These are phyloP conservation scores for Aspergillus campestris DNA, from an alignment of 495 filamentous ascomycete genomes.

Conservation along the genomic window DNA sequence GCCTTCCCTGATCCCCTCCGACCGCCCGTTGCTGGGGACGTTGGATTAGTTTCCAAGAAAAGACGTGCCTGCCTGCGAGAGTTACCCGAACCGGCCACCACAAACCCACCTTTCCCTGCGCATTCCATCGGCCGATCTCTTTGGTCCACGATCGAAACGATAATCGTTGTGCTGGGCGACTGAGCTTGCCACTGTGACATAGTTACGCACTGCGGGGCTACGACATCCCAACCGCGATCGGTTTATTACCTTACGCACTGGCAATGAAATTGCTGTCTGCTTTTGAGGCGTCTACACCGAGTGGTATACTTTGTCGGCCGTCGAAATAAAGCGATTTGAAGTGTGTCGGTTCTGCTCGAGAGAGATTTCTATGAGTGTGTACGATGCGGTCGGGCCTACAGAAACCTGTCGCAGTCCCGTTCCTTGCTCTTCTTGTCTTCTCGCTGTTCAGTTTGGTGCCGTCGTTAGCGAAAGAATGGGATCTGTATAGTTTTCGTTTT, in stretches of 20 bases:
- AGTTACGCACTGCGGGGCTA: no score
- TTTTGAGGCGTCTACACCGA: neutral
- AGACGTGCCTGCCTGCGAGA: no score
- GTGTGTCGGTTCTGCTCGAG: neutral
- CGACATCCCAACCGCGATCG: no score
- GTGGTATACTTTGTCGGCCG: neutral
- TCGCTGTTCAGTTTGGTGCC: constrained; percentile 30
- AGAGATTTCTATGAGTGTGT: constrained; percentile 8
- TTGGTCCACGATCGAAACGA: no score
- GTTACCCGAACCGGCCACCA: no score
- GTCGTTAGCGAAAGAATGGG: constrained; percentile 24
- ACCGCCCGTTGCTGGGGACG: no score
- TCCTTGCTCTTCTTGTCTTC: constrained; percentile 30
- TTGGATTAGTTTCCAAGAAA: no score
- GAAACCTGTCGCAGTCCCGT: constrained; percentile 32
- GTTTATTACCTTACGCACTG: neutral
- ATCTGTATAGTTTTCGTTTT: constrained; percentile 21
- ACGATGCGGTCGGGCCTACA: constrained; percentile 35
- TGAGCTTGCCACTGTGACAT: no score
- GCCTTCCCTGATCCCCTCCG: no score
- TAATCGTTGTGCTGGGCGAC: no score
- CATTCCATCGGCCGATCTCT: no score
- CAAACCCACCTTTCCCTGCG: no score
- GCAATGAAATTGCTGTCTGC: neutral
- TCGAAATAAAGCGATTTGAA: constrained; percentile 3